A percentile compares a stretch with the other conserved stretches of the same genome.
These are phyloP conservation scores for Metschnikowia noctiluminum DNA, from an alignment of 805 yeast genomes.

Conservation along the genomic window DNA sequence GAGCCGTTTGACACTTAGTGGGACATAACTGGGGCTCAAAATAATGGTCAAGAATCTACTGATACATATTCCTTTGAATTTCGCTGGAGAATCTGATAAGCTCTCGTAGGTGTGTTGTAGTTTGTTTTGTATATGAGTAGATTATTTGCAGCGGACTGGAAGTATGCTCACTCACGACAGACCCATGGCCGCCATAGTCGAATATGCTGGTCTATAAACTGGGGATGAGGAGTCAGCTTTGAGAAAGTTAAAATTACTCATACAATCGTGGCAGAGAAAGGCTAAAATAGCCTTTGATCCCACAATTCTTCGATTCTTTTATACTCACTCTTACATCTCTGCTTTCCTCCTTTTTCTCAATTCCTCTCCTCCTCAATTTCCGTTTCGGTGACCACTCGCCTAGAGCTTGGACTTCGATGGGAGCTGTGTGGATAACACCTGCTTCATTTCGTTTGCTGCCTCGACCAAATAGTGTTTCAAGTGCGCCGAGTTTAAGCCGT, in stretches of 20 bases:
- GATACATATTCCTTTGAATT: neutral
- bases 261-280: too few species aligned
- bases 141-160: too few species aligned
- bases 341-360: neutral
- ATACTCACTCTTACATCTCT: neutral
- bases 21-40: neutral
- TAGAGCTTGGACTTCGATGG: slow-evolving; percentile 40
- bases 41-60: neutral
- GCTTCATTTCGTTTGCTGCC: slow-evolving; percentile 79
- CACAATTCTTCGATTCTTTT: too few species aligned
- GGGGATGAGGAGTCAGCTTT: too few species aligned
- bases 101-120: too few species aligned
- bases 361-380: neutral
- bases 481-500: slow-evolving; percentile 52
- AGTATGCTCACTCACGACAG: too few species aligned
- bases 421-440: slow-evolving; percentile 46
- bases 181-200: too few species aligned
- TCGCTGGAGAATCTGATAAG: too few species aligned
- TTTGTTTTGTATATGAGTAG: too few species aligned
- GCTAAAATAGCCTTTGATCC: too few species aligned
- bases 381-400: neutral
- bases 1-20: neutral
- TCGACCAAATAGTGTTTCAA: slow-evolving; percentile 67
- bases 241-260: too few species aligned
- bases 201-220: too few species aligned